phyloP scores from a whole-genome alignment of 139 green algal genomes.

The Pedinophyceae sp. region DNA sequence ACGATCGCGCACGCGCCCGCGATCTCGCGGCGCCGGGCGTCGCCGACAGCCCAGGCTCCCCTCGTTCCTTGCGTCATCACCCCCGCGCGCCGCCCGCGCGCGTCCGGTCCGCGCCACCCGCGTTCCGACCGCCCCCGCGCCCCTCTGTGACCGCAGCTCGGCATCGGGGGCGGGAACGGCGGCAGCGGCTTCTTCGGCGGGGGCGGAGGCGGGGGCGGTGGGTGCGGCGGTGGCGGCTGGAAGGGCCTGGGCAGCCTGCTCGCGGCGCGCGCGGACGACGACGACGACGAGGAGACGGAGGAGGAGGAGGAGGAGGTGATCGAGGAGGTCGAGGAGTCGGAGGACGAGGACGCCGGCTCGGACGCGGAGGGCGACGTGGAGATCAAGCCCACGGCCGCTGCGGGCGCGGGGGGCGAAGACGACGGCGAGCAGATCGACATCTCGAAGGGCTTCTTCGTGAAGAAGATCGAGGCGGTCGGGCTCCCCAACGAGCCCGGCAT shows the following conservation, averaged over 20 bases:
- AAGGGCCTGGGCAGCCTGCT: neutral
- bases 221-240: neutral
- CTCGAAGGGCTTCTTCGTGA: neutral
- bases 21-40: no score
- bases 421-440: neutral
- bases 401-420: neutral
- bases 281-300: constrained; percentile 12
- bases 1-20: no score
- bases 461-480: neutral
- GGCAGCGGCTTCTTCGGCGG: no score
- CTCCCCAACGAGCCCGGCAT: neutral
- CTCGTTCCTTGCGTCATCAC: no score
- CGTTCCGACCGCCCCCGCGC: no score
- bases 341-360: neutral
- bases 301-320: constrained; percentile 16
- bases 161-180: no score
- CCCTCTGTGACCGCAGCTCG: no score
- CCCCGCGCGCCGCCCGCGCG: no score
- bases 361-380: neutral
- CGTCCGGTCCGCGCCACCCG: no score
- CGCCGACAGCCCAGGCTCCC: no score
- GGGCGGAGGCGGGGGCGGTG: no score
- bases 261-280: neutral
- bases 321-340: constrained; percentile 9
- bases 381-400: no score